A percentile compares a stretch with the other conserved stretches of the same genome.
These are phyloP conservation scores for Fusarium sambucinum DNA, from an alignment of 2,329 filamentous ascomycete genomes.

Conservation along the genomic window DNA sequence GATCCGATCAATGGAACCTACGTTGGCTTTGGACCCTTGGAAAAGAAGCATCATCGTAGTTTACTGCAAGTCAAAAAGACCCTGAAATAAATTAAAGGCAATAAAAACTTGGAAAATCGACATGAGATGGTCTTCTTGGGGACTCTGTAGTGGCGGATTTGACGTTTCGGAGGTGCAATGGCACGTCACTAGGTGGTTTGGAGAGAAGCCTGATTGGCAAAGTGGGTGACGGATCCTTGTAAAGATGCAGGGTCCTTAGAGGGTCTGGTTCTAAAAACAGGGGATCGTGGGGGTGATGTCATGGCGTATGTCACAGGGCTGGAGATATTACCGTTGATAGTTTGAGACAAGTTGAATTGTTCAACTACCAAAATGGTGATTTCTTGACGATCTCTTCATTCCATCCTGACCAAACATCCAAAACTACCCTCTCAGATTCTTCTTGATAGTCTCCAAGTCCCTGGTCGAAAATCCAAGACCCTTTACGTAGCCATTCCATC, in stretches of 20 bases:
- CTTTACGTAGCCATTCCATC: slow-evolving; percentile 63
- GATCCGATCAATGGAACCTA: slow-evolving; percentile 22
- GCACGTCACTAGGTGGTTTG: slow-evolving; percentile 40
- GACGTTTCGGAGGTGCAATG: slow-evolving; percentile 28
- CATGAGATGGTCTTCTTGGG: background rate
- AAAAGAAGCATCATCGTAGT: background rate
- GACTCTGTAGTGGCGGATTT: slow-evolving; percentile 16
- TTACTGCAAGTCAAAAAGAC: slow-evolving; percentile 10
- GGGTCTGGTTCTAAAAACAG: slow-evolving; percentile 12
- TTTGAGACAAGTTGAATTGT: background rate
- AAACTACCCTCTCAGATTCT: slow-evolving; percentile 53
- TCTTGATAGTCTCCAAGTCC: slow-evolving; percentile 62
- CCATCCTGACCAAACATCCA: background rate
- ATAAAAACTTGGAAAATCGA: slow-evolving; percentile 37
- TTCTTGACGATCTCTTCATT: background rate
- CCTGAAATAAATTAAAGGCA: slow-evolving; percentile 8
- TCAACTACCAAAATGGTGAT: background rate
- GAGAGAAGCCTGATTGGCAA: slow-evolving; percentile 32
- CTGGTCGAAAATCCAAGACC: slow-evolving; percentile 60
- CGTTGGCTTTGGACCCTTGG: slow-evolving; percentile 3
- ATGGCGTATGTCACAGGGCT: slow-evolving; percentile 25
- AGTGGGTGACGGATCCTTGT: background rate
- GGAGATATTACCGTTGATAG: background rate
- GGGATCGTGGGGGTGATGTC: slow-evolving; percentile 43
- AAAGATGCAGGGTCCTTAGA: slow-evolving; percentile 42